Base-by-base conservation (phyloP, 2,329 filamentous ascomycete species). In the Rachicladosporium sp. region DNA sequence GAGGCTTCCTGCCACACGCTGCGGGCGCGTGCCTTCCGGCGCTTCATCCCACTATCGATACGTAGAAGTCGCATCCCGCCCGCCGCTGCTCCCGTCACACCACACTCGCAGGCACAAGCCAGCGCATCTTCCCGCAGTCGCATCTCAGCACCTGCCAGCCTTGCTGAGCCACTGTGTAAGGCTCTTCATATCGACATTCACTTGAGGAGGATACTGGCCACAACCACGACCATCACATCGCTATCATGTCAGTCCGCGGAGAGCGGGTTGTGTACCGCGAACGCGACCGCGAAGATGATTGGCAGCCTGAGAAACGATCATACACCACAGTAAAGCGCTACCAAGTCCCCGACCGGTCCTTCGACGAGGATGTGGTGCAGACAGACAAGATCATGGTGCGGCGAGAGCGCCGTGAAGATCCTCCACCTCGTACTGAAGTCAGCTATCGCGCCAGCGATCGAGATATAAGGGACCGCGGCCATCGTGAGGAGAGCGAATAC, bases 261-360 rank as follows among this genome's bases (percentile, higher is more conserved):
- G 51, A 49, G 35, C 50, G 54, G 29, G 46, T 54, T 52, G 55
- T 67, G 47, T 65, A 62, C 54, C 63, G 57, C 44, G 65, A 68
- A 51, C 56, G 64, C 37, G 63, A 67, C 50, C 61, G 63, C 46
- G 64, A 67, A 48, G 65, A 62, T 55, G 64, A 66, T 33, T 54
- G 58, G 10, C 48, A 55, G 31, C 47, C 51, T 37, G 52, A 53
- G 37, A 41, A 60, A 60, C 43, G 64, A 38, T 65, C 61, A 45
- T 71, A 68, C 50, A 72, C 69, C 47, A 74, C 70, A 5, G 69
- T 78, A 49, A 74, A 73, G 54, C 72, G 74, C 50, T 79, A 80
- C 63, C 66, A 67, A 45, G 57, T 70, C n/a, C 68, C 69, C 36
- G 68, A 72, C 38, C 60, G 61, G 42, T 45, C 45, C 9, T 45